These are phyloP conservation scores for Alternaria burnsii DNA, from an alignment of 2,329 filamentous ascomycete species.

Conservation along the genomic window DNA sequence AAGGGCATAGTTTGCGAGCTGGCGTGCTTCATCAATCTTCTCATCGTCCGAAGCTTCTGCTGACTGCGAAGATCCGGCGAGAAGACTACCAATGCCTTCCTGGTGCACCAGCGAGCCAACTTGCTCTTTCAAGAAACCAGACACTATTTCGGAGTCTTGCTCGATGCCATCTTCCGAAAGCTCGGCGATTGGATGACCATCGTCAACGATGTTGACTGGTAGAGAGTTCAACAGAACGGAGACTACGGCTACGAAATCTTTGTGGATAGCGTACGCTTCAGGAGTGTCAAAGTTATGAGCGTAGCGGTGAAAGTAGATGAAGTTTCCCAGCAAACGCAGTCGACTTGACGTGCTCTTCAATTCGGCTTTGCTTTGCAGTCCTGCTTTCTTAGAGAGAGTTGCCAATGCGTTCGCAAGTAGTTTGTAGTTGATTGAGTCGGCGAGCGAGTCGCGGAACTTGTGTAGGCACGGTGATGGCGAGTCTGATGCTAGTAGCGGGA, in stretches of 20 bases:
- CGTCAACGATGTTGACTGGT: constrained; percentile 64
- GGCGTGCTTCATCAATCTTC: constrained; percentile 68
- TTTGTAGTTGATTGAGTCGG: constrained; percentile 61
- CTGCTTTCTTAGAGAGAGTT: constrained; percentile 36
- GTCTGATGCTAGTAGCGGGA: constrained; percentile 44
- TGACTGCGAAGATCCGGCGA: constrained; percentile 56
- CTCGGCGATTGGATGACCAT: constrained; percentile 46
- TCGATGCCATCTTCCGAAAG: constrained; percentile 35
- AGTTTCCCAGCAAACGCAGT: constrained; percentile 66
- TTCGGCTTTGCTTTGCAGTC: constrained; percentile 35
- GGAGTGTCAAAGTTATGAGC: constrained; percentile 53
- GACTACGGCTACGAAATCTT: constrained; percentile 64
- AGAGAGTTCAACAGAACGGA: constrained; percentile 65
- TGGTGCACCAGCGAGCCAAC: constrained; percentile 77
- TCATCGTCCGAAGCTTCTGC: constrained; percentile 48
- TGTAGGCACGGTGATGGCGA: constrained; percentile 30
- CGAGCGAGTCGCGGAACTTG: constrained; percentile 50
- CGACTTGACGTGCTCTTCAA: constrained; percentile 53
- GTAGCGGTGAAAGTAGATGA: constrained; percentile 66
- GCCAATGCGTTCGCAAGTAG: constrained; percentile 49
- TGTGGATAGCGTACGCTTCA: constrained; percentile 56
- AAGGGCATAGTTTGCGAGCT: constrained; percentile 85
- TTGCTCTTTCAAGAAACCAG: constrained; percentile 68
- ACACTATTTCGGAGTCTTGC: constrained; percentile 37
- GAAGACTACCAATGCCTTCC: constrained; percentile 72